These are phyloP conservation scores for Coemansia sp. DNA, from an alignment of 192 early-diverging fungal genomes.

Conservation along the genomic window DNA sequence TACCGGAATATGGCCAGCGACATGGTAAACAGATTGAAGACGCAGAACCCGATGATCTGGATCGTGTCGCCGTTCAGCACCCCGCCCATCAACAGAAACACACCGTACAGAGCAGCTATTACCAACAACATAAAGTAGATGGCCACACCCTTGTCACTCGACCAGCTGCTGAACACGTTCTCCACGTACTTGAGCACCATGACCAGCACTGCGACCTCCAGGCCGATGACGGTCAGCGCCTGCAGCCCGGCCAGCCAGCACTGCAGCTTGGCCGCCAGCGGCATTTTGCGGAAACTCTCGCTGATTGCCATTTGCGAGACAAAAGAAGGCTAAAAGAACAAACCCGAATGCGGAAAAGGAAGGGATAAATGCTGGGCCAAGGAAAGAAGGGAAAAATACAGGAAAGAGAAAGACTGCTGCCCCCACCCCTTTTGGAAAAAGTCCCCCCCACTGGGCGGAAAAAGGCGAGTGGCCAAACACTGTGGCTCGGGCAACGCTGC, in stretches of 20 bases:
- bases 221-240: slow-evolving; percentile 24
- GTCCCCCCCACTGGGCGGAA: too few relatives aligned
- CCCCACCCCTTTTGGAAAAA: too few relatives aligned
- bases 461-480: too few relatives aligned
- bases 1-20: slow-evolving; percentile 45
- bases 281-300: slow-evolving; percentile 47
- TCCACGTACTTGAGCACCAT: slow-evolving; percentile 37
- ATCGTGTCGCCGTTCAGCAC: slow-evolving; percentile 46
- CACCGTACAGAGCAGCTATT: slow-evolving; percentile 31
- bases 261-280: slow-evolving; percentile 27
- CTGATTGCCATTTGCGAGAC: slow-evolving; percentile 50
- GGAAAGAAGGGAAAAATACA: too few relatives aligned
- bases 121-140: slow-evolving; percentile 49
- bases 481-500: too few relatives aligned
- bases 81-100: slow-evolving; percentile 39
- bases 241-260: slow-evolving; percentile 37
- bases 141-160: slow-evolving; percentile 47
- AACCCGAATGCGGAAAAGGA: too few relatives aligned
- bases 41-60: slow-evolving; percentile 45
- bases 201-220: slow-evolving; percentile 36
- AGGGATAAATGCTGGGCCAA: too few relatives aligned
- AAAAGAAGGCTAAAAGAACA: too few relatives aligned
- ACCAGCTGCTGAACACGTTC: slow-evolving; percentile 43
- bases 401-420: too few relatives aligned
- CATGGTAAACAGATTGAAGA: slow-evolving; percentile 45